phyloP scores from a whole-genome alignment of 2,329 filamentous ascomycete species.

The Periconia macrospinosa region DNA sequence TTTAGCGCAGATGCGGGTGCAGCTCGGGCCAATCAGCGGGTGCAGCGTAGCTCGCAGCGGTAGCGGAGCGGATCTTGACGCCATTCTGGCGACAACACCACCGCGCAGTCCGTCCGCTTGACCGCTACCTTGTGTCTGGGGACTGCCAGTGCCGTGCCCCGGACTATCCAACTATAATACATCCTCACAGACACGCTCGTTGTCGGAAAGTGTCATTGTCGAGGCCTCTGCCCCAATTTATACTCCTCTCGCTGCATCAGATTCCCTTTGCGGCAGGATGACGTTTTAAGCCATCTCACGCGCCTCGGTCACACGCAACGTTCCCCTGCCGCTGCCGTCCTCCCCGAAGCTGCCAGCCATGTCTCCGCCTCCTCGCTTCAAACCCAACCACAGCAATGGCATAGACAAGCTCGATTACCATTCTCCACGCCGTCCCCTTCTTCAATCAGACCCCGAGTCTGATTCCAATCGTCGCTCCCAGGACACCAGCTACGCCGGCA shows the following conservation, averaged over 20 bases:
- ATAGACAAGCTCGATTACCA: slow-evolving; percentile 57
- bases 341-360: slow-evolving; percentile 24
- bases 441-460: slow-evolving; percentile 35
- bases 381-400: slow-evolving; percentile 33
- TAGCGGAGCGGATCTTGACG: slow-evolving; percentile 9
- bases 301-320: slow-evolving; percentile 20
- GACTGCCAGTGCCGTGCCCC: no score
- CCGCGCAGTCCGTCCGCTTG: slow-evolving; percentile 22
- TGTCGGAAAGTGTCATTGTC: not conserved
- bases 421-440: slow-evolving; percentile 43
- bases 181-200: no score
- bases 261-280: slow-evolving; percentile 6
- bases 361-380: slow-evolving; percentile 34
- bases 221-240: not conserved
- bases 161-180: no score
- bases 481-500: slow-evolving; percentile 52
- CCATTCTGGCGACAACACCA: slow-evolving; percentile 29
- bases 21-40: slow-evolving; percentile 24
- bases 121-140: not conserved
- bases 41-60: slow-evolving; percentile 10
- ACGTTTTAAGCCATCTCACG: slow-evolving; percentile 10
- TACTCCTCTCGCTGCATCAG: not conserved
- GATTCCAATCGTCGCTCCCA: slow-evolving; percentile 41
- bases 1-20: not conserved
- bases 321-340: not conserved